Evolutionary conservation across 2,329 filamentous ascomycete genomes (phyloP), one percentile per base, ranked within the genome.

Genomic region (Grosmannia clavigera): DNA sequence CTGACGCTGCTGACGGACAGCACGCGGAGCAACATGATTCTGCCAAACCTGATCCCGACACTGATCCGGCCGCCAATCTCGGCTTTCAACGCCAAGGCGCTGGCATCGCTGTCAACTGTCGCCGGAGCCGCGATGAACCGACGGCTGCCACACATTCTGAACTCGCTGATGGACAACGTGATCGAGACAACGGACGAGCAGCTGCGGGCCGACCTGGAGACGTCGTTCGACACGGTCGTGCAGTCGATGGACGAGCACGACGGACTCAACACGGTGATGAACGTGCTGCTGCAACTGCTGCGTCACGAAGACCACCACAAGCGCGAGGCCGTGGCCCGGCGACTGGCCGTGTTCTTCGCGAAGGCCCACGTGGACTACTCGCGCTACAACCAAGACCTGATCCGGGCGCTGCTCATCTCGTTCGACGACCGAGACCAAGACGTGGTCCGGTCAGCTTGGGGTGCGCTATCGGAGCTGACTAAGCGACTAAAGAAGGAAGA

Each of bases 241-340:
- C 77, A 92, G 57, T 96, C 92, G 25, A 91, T 97, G 62, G 94
- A 99, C 71, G 94, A 97, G 71, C 95, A 85, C 66, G 94, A 99
- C 73, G 94, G 95, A 58, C 81, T 99, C 43, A 97, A 96, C 70
- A 94, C 89, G 10, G 86, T 90, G 62, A 97, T 99, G 90, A 96
- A 89, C 68, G 90, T 94, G 46, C 87, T 99, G 75, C 77, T 97
- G 54, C 81, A 86, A 60, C 80, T 97, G 61, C 81, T 91, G 67
- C 97, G 97, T 74, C 87, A 97, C 68, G 90, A 96, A 43, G 92
- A 99, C 69, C 91, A 99, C 72, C 83, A 81, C 61, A 88, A 87
- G 73, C 85, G 95, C 65, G 84, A 89, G 38, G 82, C 83, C 58
- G 91, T 90, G 11, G 89, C 89, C 55, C 77, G 80, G 52, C 92